Conservation (phyloP, 805 yeast species). For the Saturnispora halmiae region DNA sequence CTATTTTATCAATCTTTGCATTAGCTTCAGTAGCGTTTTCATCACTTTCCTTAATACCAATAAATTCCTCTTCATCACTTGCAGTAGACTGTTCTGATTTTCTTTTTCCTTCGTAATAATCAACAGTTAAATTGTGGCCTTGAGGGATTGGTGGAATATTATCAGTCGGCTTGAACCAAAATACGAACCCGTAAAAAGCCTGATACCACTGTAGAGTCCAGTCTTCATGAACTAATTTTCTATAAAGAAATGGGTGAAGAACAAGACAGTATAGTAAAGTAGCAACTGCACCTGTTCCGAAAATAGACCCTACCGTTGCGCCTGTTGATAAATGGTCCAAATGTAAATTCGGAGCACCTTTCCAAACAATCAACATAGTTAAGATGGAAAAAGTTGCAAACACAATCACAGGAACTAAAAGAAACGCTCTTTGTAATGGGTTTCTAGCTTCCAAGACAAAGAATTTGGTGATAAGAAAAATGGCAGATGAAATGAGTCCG, state of each 20-base stretch:
- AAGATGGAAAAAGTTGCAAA: slow-evolving; percentile 51
- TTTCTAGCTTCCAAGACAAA: slow-evolving; percentile 51
- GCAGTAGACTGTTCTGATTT: slow-evolving; percentile 1
- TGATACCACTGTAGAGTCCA: slow-evolving; percentile 58
- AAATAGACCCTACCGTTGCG: slow-evolving; percentile 47
- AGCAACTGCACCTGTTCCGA: slow-evolving; percentile 59
- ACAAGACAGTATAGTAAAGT: slow-evolving; percentile 41
- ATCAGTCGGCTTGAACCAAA: slow-evolving; percentile 45
- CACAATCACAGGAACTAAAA: slow-evolving; percentile 52
- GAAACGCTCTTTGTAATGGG: slow-evolving; percentile 46
- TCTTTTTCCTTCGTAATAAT: slow-evolving; percentile 58
- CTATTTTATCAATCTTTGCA: slow-evolving; percentile 11
- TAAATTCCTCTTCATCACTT: background rate
- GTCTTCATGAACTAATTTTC: slow-evolving; percentile 53
- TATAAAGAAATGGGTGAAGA: slow-evolving; percentile 51
- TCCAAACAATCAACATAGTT: slow-evolving; percentile 73
- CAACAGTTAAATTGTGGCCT: slow-evolving; percentile 46
- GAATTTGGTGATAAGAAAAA: slow-evolving; percentile 53
- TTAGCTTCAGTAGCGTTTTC: slow-evolving; percentile 14
- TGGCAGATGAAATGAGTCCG: slow-evolving; percentile 49
- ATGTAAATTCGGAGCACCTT: slow-evolving; percentile 64
- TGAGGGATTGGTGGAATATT: slow-evolving; percentile 60
- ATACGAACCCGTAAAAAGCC: slow-evolving; percentile 46
- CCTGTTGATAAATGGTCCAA: slow-evolving; percentile 44
- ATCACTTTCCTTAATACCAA: slow-evolving; percentile 18